phyloP scores from a whole-genome alignment of 768 basidiomycete species.

The Filobasidium floriforme region DNA sequence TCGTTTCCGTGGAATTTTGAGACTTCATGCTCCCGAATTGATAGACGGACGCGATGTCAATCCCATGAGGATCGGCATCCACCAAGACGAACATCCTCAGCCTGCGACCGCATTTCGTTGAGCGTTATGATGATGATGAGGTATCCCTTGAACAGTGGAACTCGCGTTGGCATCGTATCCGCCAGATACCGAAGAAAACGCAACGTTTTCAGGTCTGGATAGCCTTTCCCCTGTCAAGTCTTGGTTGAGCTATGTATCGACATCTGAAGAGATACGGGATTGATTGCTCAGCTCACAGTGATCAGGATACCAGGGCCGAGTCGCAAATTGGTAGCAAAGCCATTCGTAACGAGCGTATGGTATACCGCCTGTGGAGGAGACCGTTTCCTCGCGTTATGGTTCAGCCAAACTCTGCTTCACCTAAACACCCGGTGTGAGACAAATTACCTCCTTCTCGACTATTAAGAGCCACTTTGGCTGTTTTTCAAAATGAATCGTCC shows the following conservation, averaged over 20 bases:
- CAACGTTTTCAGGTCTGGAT: constrained; percentile 86
- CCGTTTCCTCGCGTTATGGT: background rate
- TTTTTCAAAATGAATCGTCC: constrained; percentile 53
- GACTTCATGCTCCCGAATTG: constrained; percentile 67
- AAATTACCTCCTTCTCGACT: constrained; percentile 80
- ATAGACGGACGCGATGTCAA: constrained; percentile 86
- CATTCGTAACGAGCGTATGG: constrained; percentile 64
- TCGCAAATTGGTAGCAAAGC: background rate
- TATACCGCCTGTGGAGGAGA: constrained; percentile 71
- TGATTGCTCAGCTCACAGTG: constrained; percentile 14
- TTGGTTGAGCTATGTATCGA: no score
- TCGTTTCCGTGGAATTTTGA: constrained; percentile 57
- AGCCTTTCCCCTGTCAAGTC: constrained; percentile 75
- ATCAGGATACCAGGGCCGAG: constrained; percentile 27
- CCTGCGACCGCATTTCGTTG: constrained; percentile 47
- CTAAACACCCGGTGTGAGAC: background rate
- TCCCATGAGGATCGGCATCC: constrained; percentile 83
- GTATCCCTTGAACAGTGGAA: background rate
- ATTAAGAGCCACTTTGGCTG: constrained; percentile 69
- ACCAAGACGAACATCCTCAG: constrained; percentile 71
- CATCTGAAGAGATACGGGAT: no score
- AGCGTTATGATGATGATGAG: no score
- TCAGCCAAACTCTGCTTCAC: background rate
- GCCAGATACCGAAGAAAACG: constrained; percentile 70
- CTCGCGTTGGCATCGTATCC: constrained; percentile 58